Evolutionary conservation across 176 grass and related monocot genomes (phyloP).

Genomic region (Zoysia pacifica): DNA sequence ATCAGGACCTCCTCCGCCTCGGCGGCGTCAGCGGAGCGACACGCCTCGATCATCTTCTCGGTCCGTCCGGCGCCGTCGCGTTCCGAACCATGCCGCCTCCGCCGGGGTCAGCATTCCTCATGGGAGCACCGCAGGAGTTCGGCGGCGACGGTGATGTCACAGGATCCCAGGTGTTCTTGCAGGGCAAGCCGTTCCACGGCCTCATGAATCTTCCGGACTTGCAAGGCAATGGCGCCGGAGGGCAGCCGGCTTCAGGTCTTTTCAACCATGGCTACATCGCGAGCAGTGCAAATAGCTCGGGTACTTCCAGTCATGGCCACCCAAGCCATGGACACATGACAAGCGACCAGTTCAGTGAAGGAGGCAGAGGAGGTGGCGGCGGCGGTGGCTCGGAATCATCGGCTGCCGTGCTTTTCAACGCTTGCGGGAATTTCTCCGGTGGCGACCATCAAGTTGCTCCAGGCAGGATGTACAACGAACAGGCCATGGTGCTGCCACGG

Average conservation of each 20-base stretch:
- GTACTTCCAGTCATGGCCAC: slow-evolving; percentile 57
- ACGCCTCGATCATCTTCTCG: slow-evolving; percentile 68
- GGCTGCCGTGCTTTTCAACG: slow-evolving; percentile 51
- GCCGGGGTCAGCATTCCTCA: slow-evolving; percentile 36
- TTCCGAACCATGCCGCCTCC: slow-evolving; percentile 57
- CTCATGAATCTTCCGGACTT: slow-evolving; percentile 87
- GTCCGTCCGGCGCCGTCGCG: slow-evolving; percentile 45
- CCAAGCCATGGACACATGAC: slow-evolving; percentile 50
- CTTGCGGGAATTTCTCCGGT: slow-evolving; percentile 45
- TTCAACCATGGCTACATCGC: slow-evolving; percentile 76
- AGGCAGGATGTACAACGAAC: slow-evolving; percentile 62
- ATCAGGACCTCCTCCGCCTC: slow-evolving; percentile 52
- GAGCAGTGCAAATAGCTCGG: slow-evolving; percentile 54
- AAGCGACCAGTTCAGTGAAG: slow-evolving; percentile 50
- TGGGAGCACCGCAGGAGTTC: slow-evolving; percentile 53
- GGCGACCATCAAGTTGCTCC: slow-evolving; percentile 58
- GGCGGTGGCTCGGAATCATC: slow-evolving; percentile 48
- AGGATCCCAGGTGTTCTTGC: slow-evolving; percentile 54
- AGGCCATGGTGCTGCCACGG: slow-evolving; percentile 54
- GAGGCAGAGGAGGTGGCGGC: slow-evolving; percentile 29
- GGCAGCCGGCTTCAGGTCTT: slow-evolving; percentile 42
- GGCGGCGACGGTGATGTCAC: slow-evolving; percentile 35
- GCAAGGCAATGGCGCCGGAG: slow-evolving; percentile 56
- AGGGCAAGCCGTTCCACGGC: slow-evolving; percentile 80
- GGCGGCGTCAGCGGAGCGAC: slow-evolving; percentile 7